Evolutionary conservation across 108 stramenopile species (phyloP).

Genomic region (Mayamaea pseudoterrestris): DNA sequence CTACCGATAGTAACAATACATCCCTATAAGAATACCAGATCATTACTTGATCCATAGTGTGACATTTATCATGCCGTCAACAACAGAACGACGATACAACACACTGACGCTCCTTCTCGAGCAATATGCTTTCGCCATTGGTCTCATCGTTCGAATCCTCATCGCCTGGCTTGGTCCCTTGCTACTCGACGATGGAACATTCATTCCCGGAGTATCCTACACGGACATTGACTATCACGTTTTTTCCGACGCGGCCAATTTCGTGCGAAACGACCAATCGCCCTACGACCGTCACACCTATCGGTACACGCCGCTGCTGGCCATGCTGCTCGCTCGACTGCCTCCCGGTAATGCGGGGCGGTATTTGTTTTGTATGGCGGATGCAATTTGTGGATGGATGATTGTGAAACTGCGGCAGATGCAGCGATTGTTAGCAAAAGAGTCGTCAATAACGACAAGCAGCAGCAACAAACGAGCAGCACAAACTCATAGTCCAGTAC

Average conservation of each 20-base stretch:
- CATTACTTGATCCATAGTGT: no score
- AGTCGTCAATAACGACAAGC: slow-evolving; percentile 6
- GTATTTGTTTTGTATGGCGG: slow-evolving; percentile 70
- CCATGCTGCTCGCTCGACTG: slow-evolving; percentile 39
- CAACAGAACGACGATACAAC: no score
- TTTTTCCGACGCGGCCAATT: slow-evolving; percentile 67
- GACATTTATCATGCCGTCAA: no score
- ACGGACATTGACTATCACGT: slow-evolving; percentile 87
- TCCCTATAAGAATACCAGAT: no score
- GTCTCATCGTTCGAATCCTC: slow-evolving; percentile 43
- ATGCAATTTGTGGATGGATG: slow-evolving; percentile 70
- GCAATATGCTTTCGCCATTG: slow-evolving; percentile 30
- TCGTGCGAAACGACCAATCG: slow-evolving; percentile 41
- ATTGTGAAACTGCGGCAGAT: slow-evolving; percentile 26
- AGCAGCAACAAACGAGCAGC: not conserved
- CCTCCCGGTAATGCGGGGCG: slow-evolving; percentile 32
- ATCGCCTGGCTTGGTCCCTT: slow-evolving; percentile 44
- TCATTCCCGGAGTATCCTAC: slow-evolving; percentile 63
- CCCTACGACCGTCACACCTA: slow-evolving; percentile 95
- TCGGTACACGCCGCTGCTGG: slow-evolving; percentile 97
- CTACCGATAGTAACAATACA: no score
- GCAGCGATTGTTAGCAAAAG: slow-evolving; percentile 7
- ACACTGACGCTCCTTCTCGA: no score
- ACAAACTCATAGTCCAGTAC: slow-evolving; percentile 1
- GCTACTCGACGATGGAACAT: slow-evolving; percentile 49